Evolutionary conservation across 208 protist genomes (phyloP).

Genomic region (Naegleria gruberi): DNA sequence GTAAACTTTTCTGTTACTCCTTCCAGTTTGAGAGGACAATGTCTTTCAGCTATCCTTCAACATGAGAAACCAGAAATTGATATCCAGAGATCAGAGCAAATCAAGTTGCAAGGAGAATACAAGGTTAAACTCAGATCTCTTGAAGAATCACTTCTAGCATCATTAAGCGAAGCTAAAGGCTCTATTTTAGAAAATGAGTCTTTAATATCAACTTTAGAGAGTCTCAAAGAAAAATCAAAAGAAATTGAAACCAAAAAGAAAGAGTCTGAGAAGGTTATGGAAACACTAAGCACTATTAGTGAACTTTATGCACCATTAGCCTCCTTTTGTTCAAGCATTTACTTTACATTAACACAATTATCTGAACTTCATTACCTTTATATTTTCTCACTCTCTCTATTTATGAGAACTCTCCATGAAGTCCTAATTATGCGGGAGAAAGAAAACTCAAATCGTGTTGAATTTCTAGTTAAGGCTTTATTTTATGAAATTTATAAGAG

Average conservation of each 20-base stretch:
- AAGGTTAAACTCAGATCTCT: conserved; percentile 78
- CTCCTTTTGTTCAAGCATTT: conserved; percentile 68
- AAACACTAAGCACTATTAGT: conserved; percentile 62
- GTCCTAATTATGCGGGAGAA: conserved; percentile 57
- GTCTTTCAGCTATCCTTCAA: conserved; percentile 73
- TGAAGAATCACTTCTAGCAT: conserved; percentile 87
- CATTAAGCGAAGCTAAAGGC: conserved; percentile 80
- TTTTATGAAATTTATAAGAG: conserved; percentile 65
- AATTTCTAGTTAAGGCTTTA: conserved; percentile 48
- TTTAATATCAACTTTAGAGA: conserved; percentile 82
- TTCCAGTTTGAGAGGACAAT: conserved; percentile 85
- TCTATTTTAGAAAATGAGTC: conserved; percentile 93
- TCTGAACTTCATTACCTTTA: conserved; percentile 87
- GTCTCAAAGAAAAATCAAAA: conserved; percentile 80
- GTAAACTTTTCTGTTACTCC: conserved; percentile 98
- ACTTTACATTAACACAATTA: conserved; percentile 88
- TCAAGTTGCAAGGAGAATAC: conserved; percentile 88
- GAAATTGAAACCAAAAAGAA: conserved; percentile 74
- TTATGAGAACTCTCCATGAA: conserved; percentile 77
- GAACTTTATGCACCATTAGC: conserved; percentile 87
- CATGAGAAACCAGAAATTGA: conserved; percentile 93
- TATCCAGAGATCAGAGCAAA: conserved; percentile 68
- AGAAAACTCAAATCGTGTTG: conserved; percentile 17
- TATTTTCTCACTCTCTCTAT: conserved; percentile 89
- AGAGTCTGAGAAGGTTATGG: conserved; percentile 81